Percentiles rank a stretch among this genome's conserved stretches.
Conservation (phyloP, 768 basidiomycete genomes). For the Rhodosporidiobolus sp. region DNA sequence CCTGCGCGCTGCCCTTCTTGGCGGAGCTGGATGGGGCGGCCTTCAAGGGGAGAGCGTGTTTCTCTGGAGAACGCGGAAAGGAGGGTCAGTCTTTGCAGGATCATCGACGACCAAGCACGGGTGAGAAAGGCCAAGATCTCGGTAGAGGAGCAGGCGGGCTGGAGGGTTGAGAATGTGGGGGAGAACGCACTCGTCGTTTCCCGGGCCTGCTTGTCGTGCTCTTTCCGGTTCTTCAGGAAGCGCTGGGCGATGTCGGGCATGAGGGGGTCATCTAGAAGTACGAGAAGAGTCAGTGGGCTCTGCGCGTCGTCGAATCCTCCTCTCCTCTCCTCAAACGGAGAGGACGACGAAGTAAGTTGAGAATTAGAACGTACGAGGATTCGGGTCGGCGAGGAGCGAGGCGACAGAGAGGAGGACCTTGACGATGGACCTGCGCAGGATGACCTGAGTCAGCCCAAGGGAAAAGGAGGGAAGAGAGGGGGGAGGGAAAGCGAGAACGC, state of each 20-base stretch:
- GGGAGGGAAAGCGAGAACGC: too few species aligned
- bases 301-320: too few species aligned
- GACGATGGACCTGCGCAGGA: constrained; percentile 20
- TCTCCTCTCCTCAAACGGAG: too few species aligned
- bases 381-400: constrained; percentile 38
- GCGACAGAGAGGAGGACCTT: constrained; percentile 38
- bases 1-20: background rate
- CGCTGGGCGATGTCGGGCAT: constrained; percentile 39
- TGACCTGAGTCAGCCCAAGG: background rate
- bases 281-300: too few species aligned
- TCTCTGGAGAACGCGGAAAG: background rate
- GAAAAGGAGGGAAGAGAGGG: too few species aligned
- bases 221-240: constrained; percentile 33
- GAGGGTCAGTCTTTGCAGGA: too few species aligned
- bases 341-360: background rate
- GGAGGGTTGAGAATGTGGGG: too few species aligned
- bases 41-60: constrained; percentile 16
- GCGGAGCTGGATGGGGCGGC: background rate
- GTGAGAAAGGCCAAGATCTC: background rate
- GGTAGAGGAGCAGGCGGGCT: background rate
- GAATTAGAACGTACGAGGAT: constrained; percentile 24
- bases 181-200: constrained; percentile 33
- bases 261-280: constrained; percentile 26
- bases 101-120: background rate
- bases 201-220: constrained; percentile 32